phyloP scores from a whole-genome alignment of 2,329 filamentous ascomycete species.

The Xylaria sp. region DNA sequence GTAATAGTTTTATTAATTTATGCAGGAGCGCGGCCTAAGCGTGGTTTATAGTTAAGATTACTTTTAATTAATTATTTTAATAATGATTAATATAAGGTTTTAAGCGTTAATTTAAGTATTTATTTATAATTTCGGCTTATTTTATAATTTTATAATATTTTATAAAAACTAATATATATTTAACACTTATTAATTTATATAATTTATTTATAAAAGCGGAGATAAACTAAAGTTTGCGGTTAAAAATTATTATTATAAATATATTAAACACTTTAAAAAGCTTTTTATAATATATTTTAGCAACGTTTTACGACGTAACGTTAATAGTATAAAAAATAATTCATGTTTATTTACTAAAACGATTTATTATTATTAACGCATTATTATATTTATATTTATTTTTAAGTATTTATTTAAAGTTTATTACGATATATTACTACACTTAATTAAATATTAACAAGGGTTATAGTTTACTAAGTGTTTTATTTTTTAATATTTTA shows the following conservation, averaged over 20 bases:
- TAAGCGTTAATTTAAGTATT: background rate
- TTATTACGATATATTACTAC: background rate
- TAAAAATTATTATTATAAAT: no score
- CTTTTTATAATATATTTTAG: no score
- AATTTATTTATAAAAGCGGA: no score
- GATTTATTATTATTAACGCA: background rate
- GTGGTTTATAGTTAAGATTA: background rate
- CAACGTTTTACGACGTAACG: no score
- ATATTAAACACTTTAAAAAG: no score
- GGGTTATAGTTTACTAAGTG: no score
- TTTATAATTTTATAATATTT: background rate
- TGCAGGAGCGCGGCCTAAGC: background rate
- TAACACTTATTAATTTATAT: no score
- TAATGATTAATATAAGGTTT: background rate
- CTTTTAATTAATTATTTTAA: slow-evolving; percentile 2
- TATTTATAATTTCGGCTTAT: slow-evolving; percentile 1
- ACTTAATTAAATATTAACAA: background rate
- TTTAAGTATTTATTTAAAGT: background rate
- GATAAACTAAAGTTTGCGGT: no score
- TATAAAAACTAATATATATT: no score
- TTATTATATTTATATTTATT: slow-evolving; percentile 1
- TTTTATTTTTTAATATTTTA: no score
- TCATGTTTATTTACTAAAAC: background rate
- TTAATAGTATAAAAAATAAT: no score
- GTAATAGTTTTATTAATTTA: background rate